These are phyloP conservation scores for Flaveria sonorensis DNA, from an alignment of 129 eudicot genomes.

Conservation along the genomic window DNA sequence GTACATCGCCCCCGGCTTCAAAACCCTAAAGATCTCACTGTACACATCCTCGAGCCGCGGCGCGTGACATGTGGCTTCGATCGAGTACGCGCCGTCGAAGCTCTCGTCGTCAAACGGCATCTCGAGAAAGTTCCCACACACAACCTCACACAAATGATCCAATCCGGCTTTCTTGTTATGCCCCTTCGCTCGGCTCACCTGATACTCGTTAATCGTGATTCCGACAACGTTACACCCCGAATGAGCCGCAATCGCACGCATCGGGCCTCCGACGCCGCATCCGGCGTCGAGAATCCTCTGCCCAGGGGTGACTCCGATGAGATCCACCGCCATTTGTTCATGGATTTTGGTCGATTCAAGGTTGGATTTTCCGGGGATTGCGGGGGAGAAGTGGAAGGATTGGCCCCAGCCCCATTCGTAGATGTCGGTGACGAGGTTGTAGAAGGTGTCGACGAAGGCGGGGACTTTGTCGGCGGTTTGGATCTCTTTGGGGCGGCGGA, in stretches of 20 bases:
- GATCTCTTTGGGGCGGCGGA: slow-evolving; percentile 86
- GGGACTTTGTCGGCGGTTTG: slow-evolving; percentile 80
- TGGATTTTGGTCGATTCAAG: slow-evolving; percentile 70
- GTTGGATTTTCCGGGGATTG: slow-evolving; percentile 79
- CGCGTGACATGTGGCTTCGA: slow-evolving; percentile 96
- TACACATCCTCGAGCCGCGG: slow-evolving; percentile 83
- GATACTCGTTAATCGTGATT: slow-evolving; percentile 91
- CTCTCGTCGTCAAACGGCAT: slow-evolving; percentile 72
- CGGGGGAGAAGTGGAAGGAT: slow-evolving; percentile 85
- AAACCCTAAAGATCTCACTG: slow-evolving; percentile 76
- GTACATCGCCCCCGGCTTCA: slow-evolving; percentile 77
- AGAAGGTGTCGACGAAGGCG: slow-evolving; percentile 84
- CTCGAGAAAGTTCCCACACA: slow-evolving; percentile 80
- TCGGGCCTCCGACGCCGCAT: slow-evolving; percentile 97
- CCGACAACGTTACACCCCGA: slow-evolving; percentile 79
- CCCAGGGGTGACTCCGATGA: slow-evolving; percentile 61
- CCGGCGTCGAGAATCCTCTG: slow-evolving; percentile 75
- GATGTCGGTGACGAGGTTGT: slow-evolving; percentile 92
- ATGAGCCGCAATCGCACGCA: slow-evolving; percentile 94
- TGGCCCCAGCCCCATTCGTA: slow-evolving; percentile 99
- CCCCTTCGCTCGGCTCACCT: slow-evolving; percentile 65
- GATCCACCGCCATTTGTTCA: slow-evolving; percentile 92
- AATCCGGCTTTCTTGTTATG: slow-evolving; percentile 91
- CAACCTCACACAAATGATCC: slow-evolving; percentile 69
- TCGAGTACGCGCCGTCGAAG: slow-evolving; percentile 91